Percentiles rank a stretch among this genome's conserved stretches.
Conservation (phyloP, 1,284 basidiomycete genomes). For the Boletus hoseneyae region DNA sequence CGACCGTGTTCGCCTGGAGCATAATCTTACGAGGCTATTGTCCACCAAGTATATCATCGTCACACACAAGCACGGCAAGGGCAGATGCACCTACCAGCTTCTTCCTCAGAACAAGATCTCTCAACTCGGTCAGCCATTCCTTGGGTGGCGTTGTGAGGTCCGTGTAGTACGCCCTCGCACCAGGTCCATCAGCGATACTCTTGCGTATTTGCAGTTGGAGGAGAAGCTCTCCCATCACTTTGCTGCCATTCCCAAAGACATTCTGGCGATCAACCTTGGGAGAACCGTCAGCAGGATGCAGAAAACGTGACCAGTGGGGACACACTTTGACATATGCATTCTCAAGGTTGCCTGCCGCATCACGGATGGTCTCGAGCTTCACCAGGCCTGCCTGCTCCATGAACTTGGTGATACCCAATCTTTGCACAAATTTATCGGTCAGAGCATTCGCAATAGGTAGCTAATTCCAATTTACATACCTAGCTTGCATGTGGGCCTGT, state of each 20-base stretch:
- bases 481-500: constrained; percentile 90
- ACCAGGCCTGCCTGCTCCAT: constrained; percentile 72
- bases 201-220: constrained; percentile 78
- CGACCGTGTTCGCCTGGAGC: constrained; percentile 74
- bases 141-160: constrained; percentile 67
- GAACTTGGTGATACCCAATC: constrained; percentile 78
- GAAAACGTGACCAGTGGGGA: constrained; percentile 1
- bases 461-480: constrained; percentile 41
- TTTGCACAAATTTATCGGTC: constrained; percentile 26
- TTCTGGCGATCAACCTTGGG: constrained; percentile 65
- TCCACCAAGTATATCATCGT: neutral
- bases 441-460: neutral
- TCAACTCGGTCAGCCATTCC: constrained; percentile 72
- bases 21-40: constrained; percentile 75
- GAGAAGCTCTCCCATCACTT: constrained; percentile 67
- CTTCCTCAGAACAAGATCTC: constrained; percentile 74
- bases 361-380: constrained; percentile 62
- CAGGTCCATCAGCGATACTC: constrained; percentile 77
- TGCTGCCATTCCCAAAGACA: constrained; percentile 61
- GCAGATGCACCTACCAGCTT: constrained; percentile 56
- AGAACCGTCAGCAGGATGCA: neutral
- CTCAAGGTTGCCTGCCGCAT: constrained; percentile 53
- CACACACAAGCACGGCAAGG: neutral
- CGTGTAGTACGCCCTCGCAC: constrained; percentile 71
- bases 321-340: constrained; percentile 68